phyloP scores from a whole-genome alignment of 1,284 basidiomycete genomes.

The Rugosomyces carneus region DNA sequence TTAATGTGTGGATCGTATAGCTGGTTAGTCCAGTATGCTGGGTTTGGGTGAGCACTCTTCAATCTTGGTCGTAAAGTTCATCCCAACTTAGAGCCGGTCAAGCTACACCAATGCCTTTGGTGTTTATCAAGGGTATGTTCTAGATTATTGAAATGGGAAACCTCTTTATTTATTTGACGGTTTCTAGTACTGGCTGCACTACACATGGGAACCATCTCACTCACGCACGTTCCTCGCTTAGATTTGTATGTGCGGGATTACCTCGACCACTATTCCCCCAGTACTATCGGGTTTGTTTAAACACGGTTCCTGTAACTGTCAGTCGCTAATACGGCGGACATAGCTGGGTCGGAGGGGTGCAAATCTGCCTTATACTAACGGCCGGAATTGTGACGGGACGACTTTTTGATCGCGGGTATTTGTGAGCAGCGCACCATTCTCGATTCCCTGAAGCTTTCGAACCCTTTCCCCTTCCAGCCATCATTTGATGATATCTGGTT shows the following conservation, averaged over 20 bases:
- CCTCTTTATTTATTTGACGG: background rate
- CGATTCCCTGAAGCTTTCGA: background rate
- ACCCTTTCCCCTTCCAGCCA: slow-evolving; percentile 18
- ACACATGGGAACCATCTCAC: background rate
- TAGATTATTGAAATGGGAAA: background rate
- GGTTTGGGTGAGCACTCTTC: slow-evolving; percentile 15
- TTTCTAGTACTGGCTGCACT: background rate
- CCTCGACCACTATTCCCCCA: slow-evolving; percentile 9
- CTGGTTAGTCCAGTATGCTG: slow-evolving; percentile 12
- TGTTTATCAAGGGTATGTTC: slow-evolving; percentile 17
- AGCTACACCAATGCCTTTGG: slow-evolving; percentile 18
- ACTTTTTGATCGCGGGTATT: slow-evolving; percentile 36
- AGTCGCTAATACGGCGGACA: background rate
- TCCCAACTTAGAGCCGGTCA: background rate
- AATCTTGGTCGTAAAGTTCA: background rate
- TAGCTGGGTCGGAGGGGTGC: slow-evolving; percentile 39
- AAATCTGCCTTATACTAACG: slow-evolving; percentile 32
- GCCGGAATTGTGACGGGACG: slow-evolving; percentile 30
- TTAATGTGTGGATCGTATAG: background rate
- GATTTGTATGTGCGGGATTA: slow-evolving; percentile 14
- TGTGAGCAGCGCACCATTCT: slow-evolving; percentile 22
- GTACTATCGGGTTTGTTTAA: slow-evolving; percentile 12
- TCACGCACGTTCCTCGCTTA: background rate
- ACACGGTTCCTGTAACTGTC: no score
- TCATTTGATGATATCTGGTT: slow-evolving; percentile 26